Evolutionary conservation across 2,329 filamentous ascomycete genomes (phyloP).

Genomic region (Trematosphaeria pertusa): DNA sequence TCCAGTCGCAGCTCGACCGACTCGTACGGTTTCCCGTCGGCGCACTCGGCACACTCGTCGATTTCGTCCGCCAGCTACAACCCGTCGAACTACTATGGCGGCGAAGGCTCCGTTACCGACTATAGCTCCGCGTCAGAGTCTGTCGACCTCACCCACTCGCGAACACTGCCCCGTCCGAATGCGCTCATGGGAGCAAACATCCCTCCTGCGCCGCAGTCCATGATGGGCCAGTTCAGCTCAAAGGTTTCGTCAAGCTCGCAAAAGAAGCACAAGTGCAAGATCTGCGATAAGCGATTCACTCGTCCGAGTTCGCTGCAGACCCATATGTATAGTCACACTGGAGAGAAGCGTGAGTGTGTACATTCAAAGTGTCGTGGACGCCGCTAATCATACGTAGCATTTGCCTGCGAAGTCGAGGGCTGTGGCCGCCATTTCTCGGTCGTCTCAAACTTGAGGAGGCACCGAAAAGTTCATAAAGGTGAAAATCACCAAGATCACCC

Average conservation of each 20-base stretch:
- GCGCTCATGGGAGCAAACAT: conserved; percentile 66
- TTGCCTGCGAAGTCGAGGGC: conserved; percentile 90
- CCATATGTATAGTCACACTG: conserved; percentile 98
- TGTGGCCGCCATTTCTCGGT: conserved; percentile 97
- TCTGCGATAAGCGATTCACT: conserved; percentile 97
- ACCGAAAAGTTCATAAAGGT: conserved; percentile 94
- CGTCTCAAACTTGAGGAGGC: conserved; percentile 91
- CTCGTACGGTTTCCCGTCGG: conserved; percentile 88
- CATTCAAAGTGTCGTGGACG: no score
- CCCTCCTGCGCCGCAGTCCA: conserved; percentile 87
- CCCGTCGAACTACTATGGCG: conserved; percentile 80
- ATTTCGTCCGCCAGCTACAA: conserved; percentile 85
- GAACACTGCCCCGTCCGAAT: conserved; percentile 82
- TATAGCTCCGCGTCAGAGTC: conserved; percentile 91
- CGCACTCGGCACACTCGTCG: conserved; percentile 85
- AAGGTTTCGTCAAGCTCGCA: conserved; percentile 95
- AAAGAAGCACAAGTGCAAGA: conserved; percentile 99
- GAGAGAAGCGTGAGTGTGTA: conserved; percentile 95
- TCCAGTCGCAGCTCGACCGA: conserved; percentile 75
- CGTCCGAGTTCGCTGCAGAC: conserved; percentile 93
- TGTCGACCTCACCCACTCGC: conserved; percentile 78
- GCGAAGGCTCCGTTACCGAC: conserved; percentile 83
- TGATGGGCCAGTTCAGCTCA: conserved; percentile 99
- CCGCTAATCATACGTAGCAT: conserved; percentile 67
- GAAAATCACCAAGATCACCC: conserved; percentile 59